A percentile compares a stretch with the other conserved stretches of the same genome.
These are phyloP conservation scores for Wallacemonas sp. DNA, from an alignment of 208 protist species.

Conservation along the genomic window DNA sequence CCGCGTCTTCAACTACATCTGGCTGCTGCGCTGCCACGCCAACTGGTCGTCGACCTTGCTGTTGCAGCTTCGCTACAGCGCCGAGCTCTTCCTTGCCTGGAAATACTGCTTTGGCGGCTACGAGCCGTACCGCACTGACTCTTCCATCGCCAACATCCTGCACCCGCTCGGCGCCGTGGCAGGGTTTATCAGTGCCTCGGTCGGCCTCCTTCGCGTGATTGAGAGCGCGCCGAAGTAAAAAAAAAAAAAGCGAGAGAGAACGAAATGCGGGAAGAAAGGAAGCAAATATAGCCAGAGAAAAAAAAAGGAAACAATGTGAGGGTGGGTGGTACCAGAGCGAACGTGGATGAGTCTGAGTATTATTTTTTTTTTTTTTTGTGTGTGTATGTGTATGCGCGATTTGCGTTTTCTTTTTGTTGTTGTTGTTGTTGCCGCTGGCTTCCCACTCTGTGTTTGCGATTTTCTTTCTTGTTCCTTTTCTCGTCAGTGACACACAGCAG, in stretches of 20 bases:
- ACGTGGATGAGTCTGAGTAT: too few relatives aligned
- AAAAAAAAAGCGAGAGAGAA: not conserved
- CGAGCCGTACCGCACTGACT: slow-evolving; percentile 59
- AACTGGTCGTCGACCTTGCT: slow-evolving; percentile 75
- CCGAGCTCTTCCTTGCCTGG: slow-evolving; percentile 76
- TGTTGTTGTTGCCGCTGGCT: too few relatives aligned
- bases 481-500: too few relatives aligned
- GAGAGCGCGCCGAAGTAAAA: slow-evolving; percentile 64
- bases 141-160: slow-evolving; percentile 54
- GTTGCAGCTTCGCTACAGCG: slow-evolving; percentile 76
- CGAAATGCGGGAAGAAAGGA: not conserved
- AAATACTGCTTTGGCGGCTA: slow-evolving; percentile 84
- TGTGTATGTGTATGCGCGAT: too few relatives aligned
- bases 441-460: too few relatives aligned
- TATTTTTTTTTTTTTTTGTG: too few relatives aligned
- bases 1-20: slow-evolving; percentile 77
- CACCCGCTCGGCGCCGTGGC: slow-evolving; percentile 61
- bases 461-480: too few relatives aligned
- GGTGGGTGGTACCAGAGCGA: too few relatives aligned
- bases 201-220: slow-evolving; percentile 69
- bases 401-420: too few relatives aligned
- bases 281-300: too few relatives aligned
- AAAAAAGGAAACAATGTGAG: not conserved
- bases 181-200: slow-evolving; percentile 64
- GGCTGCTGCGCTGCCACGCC: slow-evolving; percentile 72